Base-by-base conservation (phyloP, 495 filamentous ascomycete genomes). In the Pseudomonodictys pantanalensis region DNA sequence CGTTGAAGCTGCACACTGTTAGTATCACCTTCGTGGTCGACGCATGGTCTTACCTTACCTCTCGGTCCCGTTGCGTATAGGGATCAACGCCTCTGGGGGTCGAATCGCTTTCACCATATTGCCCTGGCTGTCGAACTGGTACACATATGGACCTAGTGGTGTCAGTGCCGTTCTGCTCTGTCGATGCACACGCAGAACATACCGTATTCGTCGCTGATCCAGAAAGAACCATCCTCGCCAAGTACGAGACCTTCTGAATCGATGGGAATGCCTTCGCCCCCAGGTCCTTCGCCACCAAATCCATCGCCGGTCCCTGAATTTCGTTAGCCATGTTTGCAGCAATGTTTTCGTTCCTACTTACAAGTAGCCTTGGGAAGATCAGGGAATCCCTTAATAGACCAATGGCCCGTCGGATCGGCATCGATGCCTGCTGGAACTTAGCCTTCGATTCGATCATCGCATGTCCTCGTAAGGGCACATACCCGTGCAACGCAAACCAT, bases 121-220 rank as follows among this genome's bases (percentile, higher is more conserved):
- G 25, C 89, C 89, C 0, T 65, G 63, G 8, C 59, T 44, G 57
- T 76, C 73, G 76, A 91, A 92, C 9, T 84, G 78, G 76, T 85
- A 91, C 22, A 90, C 74, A 60, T 85, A 91, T 0, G 86, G 87
- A 0, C 57, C 56, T 59, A 18, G 8, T 1, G 20, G 35, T 52
- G 35, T 59, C 11, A 52, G 47, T 15, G 25, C 8, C 11, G 22
- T 3, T 11, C 10, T 45, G 6, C 7, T 18, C 26, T 10, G 10
- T 2, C 29, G 15, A 44, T 38, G 10, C n/a, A n/a, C n/a, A n/a
- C n/a, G 32, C 23, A 39, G 30, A 22, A n/a, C 43, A n/a, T 28
- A 3, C 88, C 89, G 68, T 92, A 92, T 68, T 93, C 88, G 68
- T 92, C 89, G 32, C 78, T 83, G 29, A 92, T 75, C 86, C 86